These are phyloP conservation scores for Teunomyces barrocoloradensis DNA, from an alignment of 805 yeast genomes.

Conservation along the genomic window DNA sequence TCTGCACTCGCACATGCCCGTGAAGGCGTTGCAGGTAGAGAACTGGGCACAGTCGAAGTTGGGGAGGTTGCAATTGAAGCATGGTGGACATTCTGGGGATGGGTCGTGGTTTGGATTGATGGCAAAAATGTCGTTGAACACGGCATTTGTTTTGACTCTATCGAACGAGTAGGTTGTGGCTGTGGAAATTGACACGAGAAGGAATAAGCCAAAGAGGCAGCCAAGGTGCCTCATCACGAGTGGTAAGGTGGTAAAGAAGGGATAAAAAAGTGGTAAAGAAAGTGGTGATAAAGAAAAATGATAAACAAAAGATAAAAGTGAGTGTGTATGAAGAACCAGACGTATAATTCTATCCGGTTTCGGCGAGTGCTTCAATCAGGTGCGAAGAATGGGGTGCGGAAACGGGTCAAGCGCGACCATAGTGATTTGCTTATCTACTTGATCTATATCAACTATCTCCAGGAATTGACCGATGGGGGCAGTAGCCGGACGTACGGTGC, in stretches of 20 bases:
- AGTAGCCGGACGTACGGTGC: conserved; percentile 34
- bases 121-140: conserved; percentile 21
- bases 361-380: conserved; percentile 19
- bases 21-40: conserved; percentile 80
- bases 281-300: too few relatives aligned
- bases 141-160: conserved; percentile 19
- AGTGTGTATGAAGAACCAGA: conserved; percentile 4
- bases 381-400: conserved; percentile 8
- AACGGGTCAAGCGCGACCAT: conserved; percentile 33
- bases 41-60: conserved; percentile 88
- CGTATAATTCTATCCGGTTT: conserved; percentile 18
- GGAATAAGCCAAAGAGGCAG: too few relatives aligned
- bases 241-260: too few relatives aligned
- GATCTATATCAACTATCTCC: conserved; percentile 47
- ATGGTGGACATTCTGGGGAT: conserved; percentile 65
- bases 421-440: conserved; percentile 45
- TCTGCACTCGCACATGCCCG: conserved; percentile 90
- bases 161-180: conserved; percentile 13
- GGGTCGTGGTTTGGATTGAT: background rate
- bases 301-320: too few relatives aligned
- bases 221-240: too few relatives aligned
- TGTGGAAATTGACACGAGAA: too few relatives aligned
- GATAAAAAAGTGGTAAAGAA: too few relatives aligned
- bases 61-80: conserved; percentile 93
- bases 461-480: conserved; percentile 40